Evolutionary conservation across 2,329 filamentous ascomycete species (phyloP).

Genomic region (Chaetomium sp.): DNA sequence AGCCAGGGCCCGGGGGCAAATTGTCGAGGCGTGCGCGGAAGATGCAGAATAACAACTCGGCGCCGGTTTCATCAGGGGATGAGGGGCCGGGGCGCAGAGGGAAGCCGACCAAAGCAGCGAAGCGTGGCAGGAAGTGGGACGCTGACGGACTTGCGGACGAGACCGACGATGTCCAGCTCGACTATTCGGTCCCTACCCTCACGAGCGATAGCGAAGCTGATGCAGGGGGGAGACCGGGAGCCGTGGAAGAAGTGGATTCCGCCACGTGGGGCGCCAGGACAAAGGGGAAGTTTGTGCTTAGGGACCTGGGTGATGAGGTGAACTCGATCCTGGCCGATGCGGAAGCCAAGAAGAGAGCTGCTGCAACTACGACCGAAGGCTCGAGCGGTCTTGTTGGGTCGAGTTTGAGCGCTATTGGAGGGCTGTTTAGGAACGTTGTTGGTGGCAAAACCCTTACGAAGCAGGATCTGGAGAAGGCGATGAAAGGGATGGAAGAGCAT

Average conservation of each 20-base stretch:
- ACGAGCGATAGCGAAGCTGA: conserved; percentile 49
- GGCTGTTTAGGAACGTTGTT: conserved; percentile 89
- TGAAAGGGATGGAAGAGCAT: conserved; percentile 95
- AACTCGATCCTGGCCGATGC: conserved; percentile 79
- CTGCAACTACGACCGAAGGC: conserved; percentile 37
- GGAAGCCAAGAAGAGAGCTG: conserved; percentile 54
- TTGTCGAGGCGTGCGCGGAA: conserved; percentile 75
- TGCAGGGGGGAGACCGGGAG: conserved; percentile 45
- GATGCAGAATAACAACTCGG: conserved; percentile 57
- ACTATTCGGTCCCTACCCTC: conserved; percentile 69
- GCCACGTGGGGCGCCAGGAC: conserved; percentile 81
- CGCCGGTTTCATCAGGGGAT: conserved; percentile 73
- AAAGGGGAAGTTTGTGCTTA: conserved; percentile 89
- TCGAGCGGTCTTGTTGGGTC: conserved; percentile 66
- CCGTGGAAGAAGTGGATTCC: conserved; percentile 67
- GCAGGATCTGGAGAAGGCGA: conserved; percentile 80
- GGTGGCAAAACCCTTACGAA: conserved; percentile 89
- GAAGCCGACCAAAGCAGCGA: conserved; percentile 55
- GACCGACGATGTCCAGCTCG: conserved; percentile 70
- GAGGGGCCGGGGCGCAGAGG: conserved; percentile 57
- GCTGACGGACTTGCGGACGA: conserved; percentile 83
- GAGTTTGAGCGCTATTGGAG: conserved; percentile 74
- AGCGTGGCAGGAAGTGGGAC: conserved; percentile 90
- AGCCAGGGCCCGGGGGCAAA: conserved; percentile 67
- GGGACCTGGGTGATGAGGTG: conserved; percentile 89